Percentiles rank a stretch among this genome's conserved stretches.
Conservation (phyloP, 1,284 basidiomycete species). For the Sanguinoderma infundibulare region DNA sequence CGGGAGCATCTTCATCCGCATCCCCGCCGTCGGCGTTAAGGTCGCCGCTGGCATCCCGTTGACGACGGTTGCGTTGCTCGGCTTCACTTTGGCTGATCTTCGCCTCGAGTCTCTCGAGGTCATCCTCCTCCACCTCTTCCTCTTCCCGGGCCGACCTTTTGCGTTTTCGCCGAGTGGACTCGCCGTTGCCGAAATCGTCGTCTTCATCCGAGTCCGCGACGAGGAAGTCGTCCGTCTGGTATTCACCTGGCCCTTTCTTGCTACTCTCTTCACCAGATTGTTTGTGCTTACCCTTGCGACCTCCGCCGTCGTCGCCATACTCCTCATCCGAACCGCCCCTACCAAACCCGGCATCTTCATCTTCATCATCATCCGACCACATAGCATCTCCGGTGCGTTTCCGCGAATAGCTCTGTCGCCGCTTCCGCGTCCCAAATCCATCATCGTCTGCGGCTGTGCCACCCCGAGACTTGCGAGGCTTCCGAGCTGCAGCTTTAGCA, state of each 20-base stretch:
- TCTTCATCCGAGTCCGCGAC: conserved; percentile 80
- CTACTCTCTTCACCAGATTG: conserved; percentile 46
- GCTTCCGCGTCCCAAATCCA: conserved; percentile 47
- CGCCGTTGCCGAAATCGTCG: conserved; percentile 41
- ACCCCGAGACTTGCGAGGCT: conserved; percentile 57
- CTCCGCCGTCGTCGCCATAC: conserved; percentile 43
- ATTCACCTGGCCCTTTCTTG: conserved; percentile 59
- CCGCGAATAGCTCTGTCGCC: conserved; percentile 35
- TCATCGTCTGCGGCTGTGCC: conserved; percentile 51
- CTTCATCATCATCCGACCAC: conserved; percentile 52
- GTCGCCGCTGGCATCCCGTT: conserved; percentile 31
- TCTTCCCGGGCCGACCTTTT: conserved; percentile 45
- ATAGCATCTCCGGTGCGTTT: conserved; percentile 42
- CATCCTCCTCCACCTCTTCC: conserved; percentile 57
- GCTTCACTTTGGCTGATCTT: conserved; percentile 56
- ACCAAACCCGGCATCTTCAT: conserved; percentile 44
- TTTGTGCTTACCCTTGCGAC: conserved; percentile 42
- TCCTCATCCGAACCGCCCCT: conserved; percentile 63
- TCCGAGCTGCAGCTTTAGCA: conserved; percentile 64
- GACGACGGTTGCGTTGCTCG: conserved; percentile 47
- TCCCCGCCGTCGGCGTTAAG: conserved; percentile 34
- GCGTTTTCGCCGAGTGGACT: conserved; percentile 37
- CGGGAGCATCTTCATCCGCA: conserved; percentile 41
- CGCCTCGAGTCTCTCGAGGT: conserved; percentile 71
- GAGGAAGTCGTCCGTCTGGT: conserved; percentile 83